Percentiles rank a stretch among this genome's conserved stretches.
Evolutionary conservation across 2,329 filamentous ascomycete genomes (phyloP).

Genomic region (Sclerotinia glacialis): DNA sequence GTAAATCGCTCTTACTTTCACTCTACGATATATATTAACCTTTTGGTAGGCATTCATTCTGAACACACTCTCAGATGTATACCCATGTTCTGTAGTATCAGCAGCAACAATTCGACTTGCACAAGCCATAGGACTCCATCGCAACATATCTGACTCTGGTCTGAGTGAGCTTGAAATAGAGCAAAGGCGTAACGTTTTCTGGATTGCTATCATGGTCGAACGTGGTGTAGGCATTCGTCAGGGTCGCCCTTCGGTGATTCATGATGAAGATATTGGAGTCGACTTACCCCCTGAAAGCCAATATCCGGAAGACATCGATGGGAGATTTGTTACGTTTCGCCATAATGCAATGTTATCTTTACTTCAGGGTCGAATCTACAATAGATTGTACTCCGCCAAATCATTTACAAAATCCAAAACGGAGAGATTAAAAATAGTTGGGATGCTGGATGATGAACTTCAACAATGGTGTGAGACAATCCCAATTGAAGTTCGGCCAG

Average conservation of each 20-base stretch:
- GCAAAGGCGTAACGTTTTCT: constrained; percentile 33
- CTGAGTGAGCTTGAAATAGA: constrained; percentile 27
- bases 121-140: constrained; percentile 32
- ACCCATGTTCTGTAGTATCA: constrained; percentile 28
- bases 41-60: constrained; percentile 22
- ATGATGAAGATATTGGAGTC: constrained; percentile 34
- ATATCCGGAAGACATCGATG: constrained; percentile 20
- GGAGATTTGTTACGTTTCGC: constrained; percentile 28
- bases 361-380: constrained; percentile 32
- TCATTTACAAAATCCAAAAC: constrained; percentile 30
- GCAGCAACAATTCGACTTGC: constrained; percentile 27
- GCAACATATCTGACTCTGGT: constrained; percentile 26
- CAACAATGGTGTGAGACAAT: constrained; percentile 31
- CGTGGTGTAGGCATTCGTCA: constrained; percentile 26
- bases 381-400: constrained; percentile 32
- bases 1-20: constrained; percentile 16
- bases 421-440: constrained; percentile 29
- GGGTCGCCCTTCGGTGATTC: constrained; percentile 33
- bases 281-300: constrained; percentile 29
- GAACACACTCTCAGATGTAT: constrained; percentile 26
- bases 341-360: constrained; percentile 27
- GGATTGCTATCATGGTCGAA: constrained; percentile 32
- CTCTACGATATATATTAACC: neutral
- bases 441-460: constrained; percentile 31
- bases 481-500: constrained; percentile 34